Evolutionary conservation across 2,329 filamentous ascomycete species (phyloP), one percentile per base, ranked within the genome.

Genomic region (Cytospora paraplurivora): DNA sequence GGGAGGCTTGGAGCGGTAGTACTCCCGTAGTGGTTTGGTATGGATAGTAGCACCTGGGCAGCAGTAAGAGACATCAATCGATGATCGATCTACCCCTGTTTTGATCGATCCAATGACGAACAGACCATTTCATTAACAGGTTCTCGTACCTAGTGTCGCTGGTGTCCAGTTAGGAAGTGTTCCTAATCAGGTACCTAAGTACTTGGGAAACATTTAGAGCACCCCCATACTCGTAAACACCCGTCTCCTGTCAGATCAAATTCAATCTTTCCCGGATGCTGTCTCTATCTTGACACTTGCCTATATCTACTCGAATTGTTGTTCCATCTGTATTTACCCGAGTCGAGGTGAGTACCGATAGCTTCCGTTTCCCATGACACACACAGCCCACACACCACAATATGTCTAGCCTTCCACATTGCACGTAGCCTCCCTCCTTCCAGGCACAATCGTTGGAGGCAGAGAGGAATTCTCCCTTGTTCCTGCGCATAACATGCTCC

Each of bases 21-120:
- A 27, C 27, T 27, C 27, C 27, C 27, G 27, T 27, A 37, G 41
- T 50, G 57, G 52, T 56, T 27, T 56, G 56, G 52, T 15, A 38
- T 33, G 27, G n/a, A 7, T 11, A 41, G 27, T 27, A 27, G 41
- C 63, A 51, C 56, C 59, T 37, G 60, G 64, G 53, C 19, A 47
- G n/a, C 38, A 27, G 27, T 4, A 27, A 27, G 27, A 27, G 27
- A 27, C 27, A 27, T 27, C 2, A 27, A 27, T 27, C 27, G 27
- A 27, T 27, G 27, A 27, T 27, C 27, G 27, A 27, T 27, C 27
- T 27, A 64, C 57, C 56, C 62, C 44, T 66, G 61, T 47, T 51
- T 21, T 35, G 38, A 57, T 56, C 44, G 44, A 47, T 50, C 61
- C 62, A 64, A 66, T 66, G 62, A 64, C 62, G 64, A 64, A 54